Conservation (phyloP, 2,329 filamentous ascomycete genomes). For the Sporothrix pseudoabietina region DNA sequence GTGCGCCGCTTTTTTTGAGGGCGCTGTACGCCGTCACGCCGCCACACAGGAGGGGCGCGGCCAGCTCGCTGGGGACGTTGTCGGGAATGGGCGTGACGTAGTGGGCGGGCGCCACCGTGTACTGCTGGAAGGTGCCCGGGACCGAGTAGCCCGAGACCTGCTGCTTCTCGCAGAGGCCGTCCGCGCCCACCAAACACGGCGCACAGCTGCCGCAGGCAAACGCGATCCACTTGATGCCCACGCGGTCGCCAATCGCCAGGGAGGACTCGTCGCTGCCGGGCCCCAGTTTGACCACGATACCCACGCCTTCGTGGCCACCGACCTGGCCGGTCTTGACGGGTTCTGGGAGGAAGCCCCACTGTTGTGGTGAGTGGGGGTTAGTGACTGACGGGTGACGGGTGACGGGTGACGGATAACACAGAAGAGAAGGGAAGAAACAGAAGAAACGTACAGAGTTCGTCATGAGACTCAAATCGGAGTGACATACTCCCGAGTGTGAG, state of each 20-base stretch:
- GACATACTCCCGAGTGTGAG: slow-evolving; percentile 3
- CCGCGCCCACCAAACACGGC: slow-evolving; percentile 56
- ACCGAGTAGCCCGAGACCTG: slow-evolving; percentile 66
- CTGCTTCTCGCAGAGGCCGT: slow-evolving; percentile 64
- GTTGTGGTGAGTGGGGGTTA: background rate
- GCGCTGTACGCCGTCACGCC: slow-evolving; percentile 43
- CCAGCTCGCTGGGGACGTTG: slow-evolving; percentile 32
- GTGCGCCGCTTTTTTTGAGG: slow-evolving; percentile 36
- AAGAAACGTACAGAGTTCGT: background rate
- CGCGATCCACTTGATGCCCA: slow-evolving; percentile 28
- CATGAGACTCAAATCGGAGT: slow-evolving; percentile 6
- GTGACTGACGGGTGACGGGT: background rate
- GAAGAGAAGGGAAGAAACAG: background rate
- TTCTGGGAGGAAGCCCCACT: background rate
- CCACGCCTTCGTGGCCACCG: slow-evolving; percentile 67
- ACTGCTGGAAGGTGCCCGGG: slow-evolving; percentile 74
- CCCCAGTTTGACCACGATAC: slow-evolving; percentile 58
- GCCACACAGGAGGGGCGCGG: slow-evolving; percentile 35
- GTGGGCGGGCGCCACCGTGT: slow-evolving; percentile 55
- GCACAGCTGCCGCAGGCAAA: slow-evolving; percentile 13
- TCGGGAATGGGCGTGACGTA: slow-evolving; percentile 41
- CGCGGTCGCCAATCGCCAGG: slow-evolving; percentile 40
- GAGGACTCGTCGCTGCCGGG: slow-evolving; percentile 43
- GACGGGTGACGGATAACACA: background rate
- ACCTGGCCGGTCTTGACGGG: slow-evolving; percentile 40